Base-by-base conservation (phyloP, 2,329 filamentous ascomycete species). In the Colletotrichum chrysophilum region DNA sequence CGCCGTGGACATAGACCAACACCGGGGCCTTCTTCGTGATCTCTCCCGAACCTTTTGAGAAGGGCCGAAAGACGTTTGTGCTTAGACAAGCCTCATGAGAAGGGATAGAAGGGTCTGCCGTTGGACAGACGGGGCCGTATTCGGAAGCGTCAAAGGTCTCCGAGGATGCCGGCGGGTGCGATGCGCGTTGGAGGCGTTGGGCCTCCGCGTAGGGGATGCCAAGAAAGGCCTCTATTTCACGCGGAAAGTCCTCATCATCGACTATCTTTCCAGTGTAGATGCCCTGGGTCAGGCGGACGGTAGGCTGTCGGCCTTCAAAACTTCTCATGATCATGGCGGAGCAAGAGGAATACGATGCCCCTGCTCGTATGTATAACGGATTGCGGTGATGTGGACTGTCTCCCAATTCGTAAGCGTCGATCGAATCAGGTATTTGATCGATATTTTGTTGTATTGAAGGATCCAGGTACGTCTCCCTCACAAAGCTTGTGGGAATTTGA, bases 1-100 rank as follows among this genome's bases (percentile, higher is more conserved):
- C 92, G 60, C 92, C 92, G 80, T 93, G 92, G 36, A 94, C 83
- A 79, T 92, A 93, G 3, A 93, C 82, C n/a, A 90, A 81, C 16
- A 92, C 89, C 1, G 91, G 82, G 14, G 83, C 62, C 64, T 76
- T 80, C 52, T 77, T 81, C 77, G 61, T 78, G 8, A 66, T 71
- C 4, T 69, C 74, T 6, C 30, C 38, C 24, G 55, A 14, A 5
- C 78, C 77, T 7, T 75, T 69, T 4, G 75, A 64, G 4, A 80
- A 79, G 0, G 87, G 85, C 14, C 88, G 85, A 77, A 86, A 90
- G 16, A 92, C 80, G 78, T 91, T 91, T 9, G 87, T 80, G 76
- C 88, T 89, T 32, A 92, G 83, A 72, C 89, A 91, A 80, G 90
- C 85, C 82, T 92, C 90, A 65, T 86, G 81, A 70, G 82, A 81